Percentiles rank a stretch among this genome's conserved stretches.
Conservation (phyloP, 2,329 filamentous ascomycete genomes). For the Didymella segeticola region DNA sequence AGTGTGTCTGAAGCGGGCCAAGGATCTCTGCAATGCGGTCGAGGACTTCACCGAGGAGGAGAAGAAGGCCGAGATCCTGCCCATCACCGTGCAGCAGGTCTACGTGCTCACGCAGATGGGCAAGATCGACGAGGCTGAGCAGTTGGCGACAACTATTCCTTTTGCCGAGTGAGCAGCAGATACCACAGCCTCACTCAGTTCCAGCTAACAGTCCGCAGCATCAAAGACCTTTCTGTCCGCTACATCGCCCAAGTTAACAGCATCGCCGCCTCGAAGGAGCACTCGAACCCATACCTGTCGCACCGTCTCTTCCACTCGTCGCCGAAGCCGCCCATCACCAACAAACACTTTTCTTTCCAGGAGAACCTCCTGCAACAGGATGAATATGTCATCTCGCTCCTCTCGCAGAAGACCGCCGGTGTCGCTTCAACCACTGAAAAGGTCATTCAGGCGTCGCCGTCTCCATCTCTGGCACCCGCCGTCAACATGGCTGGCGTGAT, state of each 20-base stretch:
- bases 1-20: slow-evolving; percentile 72
- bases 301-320: slow-evolving; percentile 67
- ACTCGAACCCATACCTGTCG: slow-evolving; percentile 71
- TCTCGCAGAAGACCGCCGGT: slow-evolving; percentile 71
- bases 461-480: slow-evolving; percentile 56
- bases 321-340: slow-evolving; percentile 60
- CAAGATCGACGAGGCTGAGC: slow-evolving; percentile 68
- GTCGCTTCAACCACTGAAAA: slow-evolving; percentile 64
- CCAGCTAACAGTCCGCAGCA: slow-evolving; percentile 52
- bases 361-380: slow-evolving; percentile 67
- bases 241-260: slow-evolving; percentile 73
- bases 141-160: slow-evolving; percentile 68
- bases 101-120: slow-evolving; percentile 74
- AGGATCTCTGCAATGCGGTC: slow-evolving; percentile 73
- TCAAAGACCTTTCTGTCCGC: slow-evolving; percentile 70
- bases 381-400: slow-evolving; percentile 67
- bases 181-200: no score
- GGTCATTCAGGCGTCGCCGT: slow-evolving; percentile 55
- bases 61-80: slow-evolving; percentile 74
- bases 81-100: slow-evolving; percentile 78
- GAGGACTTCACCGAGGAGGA: slow-evolving; percentile 78
- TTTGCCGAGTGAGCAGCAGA: slow-evolving; percentile 64
- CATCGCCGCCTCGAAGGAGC: slow-evolving; percentile 55
- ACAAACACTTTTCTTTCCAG: slow-evolving; percentile 77
- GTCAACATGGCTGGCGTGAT: slow-evolving; percentile 66